Conservation (phyloP, 768 basidiomycete species). For the Saitozyma sp. region DNA sequence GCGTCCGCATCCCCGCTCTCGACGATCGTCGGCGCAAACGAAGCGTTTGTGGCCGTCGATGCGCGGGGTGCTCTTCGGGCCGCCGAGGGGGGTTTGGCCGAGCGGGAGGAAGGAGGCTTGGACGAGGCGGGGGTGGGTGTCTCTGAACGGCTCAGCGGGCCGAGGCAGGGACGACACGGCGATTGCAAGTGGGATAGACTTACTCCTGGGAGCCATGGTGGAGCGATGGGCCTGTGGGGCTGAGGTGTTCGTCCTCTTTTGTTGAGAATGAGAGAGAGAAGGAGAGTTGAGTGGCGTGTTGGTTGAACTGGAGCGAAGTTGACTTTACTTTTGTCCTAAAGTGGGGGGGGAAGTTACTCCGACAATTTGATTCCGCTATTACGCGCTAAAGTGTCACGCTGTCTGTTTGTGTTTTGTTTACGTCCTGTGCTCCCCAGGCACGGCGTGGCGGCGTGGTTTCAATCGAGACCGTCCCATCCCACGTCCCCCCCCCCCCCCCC, state of each 20-base stretch:
- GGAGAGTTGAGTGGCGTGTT: not conserved
- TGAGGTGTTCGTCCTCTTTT: too few relatives aligned
- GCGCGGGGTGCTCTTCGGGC: too few relatives aligned
- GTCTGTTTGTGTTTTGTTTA: not conserved
- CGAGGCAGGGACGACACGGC: too few relatives aligned
- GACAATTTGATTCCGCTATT: conserved; percentile 3
- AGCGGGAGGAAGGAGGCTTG: conserved; percentile 8
- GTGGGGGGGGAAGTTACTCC: too few relatives aligned
- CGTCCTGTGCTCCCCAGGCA: too few relatives aligned
- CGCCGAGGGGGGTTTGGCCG: conserved; percentile 3
- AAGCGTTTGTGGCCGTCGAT: too few relatives aligned
- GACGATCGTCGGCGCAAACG: too few relatives aligned
- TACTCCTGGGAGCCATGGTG: conserved; percentile 8
- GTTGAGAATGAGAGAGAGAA: too few relatives aligned
- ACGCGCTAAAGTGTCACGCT: not conserved
- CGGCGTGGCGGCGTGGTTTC: not conserved
- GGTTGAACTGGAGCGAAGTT: too few relatives aligned
- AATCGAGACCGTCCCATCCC: not conserved
- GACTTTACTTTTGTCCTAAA: too few relatives aligned
- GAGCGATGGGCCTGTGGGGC: too few relatives aligned
- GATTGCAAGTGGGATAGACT: not conserved
- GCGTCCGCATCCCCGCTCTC: not conserved
- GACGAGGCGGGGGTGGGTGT: conserved; percentile 6
- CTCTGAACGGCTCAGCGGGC: too few relatives aligned
- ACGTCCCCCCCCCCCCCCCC: not conserved